Evolutionary conservation across 257 asterid species (phyloP), one percentile per base, ranked within the genome.

Genomic region (Jasminum sambac): DNA sequence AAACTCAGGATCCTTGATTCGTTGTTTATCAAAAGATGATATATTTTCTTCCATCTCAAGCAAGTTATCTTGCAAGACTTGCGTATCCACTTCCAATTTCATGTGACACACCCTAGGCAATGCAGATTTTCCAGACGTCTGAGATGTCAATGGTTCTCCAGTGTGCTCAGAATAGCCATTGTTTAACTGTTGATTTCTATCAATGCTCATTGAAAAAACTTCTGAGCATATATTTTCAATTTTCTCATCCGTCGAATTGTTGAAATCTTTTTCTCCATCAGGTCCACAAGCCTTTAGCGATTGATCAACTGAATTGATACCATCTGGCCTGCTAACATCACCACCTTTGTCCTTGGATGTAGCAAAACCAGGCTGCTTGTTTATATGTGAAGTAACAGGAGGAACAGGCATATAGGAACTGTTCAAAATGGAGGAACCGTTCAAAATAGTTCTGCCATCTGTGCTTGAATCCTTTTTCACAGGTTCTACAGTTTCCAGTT

Each of bases 1-100:
- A 40, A 84, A 63, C 78, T 87, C 89, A 4, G 89, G 94, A 76
- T 85, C 95, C 77, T 81, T 84, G 10, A 73, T 74, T 78, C 96
- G 80, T 85, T 85, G 95, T 66, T 79, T 83, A 68, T 85, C 77
- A 70, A 85, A 88, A 62, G 88, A 85, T 65, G 75, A 82, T 77
- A 84, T 73, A 70, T 87, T 92, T 75, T 86, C 89, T 71, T 83
- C 92, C 60, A 78, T 67, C 77, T 80, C 89, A 70, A 70, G 81
- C 14, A 63, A 63, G 64, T 76, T 38, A 9, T 16, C 83, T 67
- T 66, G 84, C 57, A 57, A 48, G 52, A 11, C 76, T 69, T 74
- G 82, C 70, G 74, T 38, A 24, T 61, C 72, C 38, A 64, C 67
- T 64, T 70, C 85, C 72, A 60, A 66, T 71, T 77, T 77, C 48